Base-by-base conservation (phyloP, 495 filamentous ascomycete genomes). In the Annulohypoxylon stygium region DNA sequence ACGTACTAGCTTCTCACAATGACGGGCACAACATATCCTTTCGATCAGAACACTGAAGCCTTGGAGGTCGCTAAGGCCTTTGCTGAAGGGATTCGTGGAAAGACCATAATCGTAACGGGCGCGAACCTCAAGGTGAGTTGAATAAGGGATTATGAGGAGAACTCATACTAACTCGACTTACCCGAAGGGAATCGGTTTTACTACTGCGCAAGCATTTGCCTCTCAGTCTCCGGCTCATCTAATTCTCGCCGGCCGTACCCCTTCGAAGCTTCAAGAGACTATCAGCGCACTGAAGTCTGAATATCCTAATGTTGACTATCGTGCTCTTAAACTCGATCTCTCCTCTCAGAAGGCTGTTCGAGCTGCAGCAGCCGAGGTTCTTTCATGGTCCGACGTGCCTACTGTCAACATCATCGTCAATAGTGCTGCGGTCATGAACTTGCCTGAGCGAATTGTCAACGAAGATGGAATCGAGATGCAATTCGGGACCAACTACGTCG, bases 401-500 rank as follows among this genome's bases (percentile, higher is more conserved):
- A 73, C 71, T 14, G 36, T 88, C n/a, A 80, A 85, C 68, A 73
- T 87, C 67, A 54, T 87, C 11, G 77, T 88, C 61, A 80, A 82
- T 63, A 87, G 82, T 67, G 86, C 86, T 2, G 86, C 79, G 14
- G 71, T 85, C 0, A 82, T 82, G 73, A 78, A 75, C 2, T 50
- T 79, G n/a, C 67, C 69, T 11, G 65, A 81, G 50, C 70, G 71
- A 45, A 75, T 63, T 2, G 60, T 80, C 14, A 81, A 66, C 48
- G 68, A 67, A 36, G 81, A 84, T 39, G 82, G 84, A 0, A 64
- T 85, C 16, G 89, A 91, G 70, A 80, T 83, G 50, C 88, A 90
- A 62, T 86, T 91, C 36, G 89, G 82, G 8, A 85, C 83, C 18
- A 89, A 89, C 73, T 86, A 90, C 71, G 76, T 88, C 39, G 87